These are phyloP conservation scores for Boletellus ananas DNA, from an alignment of 768 basidiomycete genomes.

Conservation along the genomic window DNA sequence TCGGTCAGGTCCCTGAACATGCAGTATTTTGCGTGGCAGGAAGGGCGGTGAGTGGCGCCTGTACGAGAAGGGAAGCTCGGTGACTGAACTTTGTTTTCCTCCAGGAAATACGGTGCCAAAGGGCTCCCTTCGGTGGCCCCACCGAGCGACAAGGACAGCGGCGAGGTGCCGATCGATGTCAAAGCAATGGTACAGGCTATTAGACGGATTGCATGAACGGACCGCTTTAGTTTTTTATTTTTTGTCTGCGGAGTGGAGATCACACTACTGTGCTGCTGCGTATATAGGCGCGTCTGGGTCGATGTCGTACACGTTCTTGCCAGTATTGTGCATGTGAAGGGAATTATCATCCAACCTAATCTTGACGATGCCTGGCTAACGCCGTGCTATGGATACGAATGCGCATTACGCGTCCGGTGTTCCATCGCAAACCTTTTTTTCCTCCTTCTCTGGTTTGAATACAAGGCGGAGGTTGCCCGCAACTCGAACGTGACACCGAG, in stretches of 20 bases:
- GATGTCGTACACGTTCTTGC: too few relatives aligned
- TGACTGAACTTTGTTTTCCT: not conserved
- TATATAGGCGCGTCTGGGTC: too few relatives aligned
- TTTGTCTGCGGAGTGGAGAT: not conserved
- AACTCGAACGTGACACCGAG: too few relatives aligned
- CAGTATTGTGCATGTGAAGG: too few relatives aligned
- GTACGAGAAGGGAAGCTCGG: not conserved
- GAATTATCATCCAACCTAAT: too few relatives aligned
- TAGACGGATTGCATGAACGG: conserved; percentile 9
- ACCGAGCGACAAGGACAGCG: conserved; percentile 21
- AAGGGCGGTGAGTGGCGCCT: conserved; percentile 28
- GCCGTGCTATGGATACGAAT: too few relatives aligned
- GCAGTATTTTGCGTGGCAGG: conserved; percentile 58
- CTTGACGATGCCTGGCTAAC: too few relatives aligned
- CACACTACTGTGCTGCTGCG: too few relatives aligned
- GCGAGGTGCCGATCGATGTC: conserved; percentile 36
- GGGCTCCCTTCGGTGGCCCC: conserved; percentile 33
- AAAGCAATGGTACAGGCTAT: conserved; percentile 41
- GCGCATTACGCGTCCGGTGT: too few relatives aligned
- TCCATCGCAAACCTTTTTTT: too few relatives aligned
- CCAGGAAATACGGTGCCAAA: conserved; percentile 35
- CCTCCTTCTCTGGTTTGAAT: too few relatives aligned
- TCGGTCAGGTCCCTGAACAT: conserved; percentile 52
- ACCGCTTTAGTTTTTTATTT: not conserved
- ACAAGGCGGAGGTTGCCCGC: too few relatives aligned